Conservation (phyloP, 106 monocot genomes). For the Platanthera guangdongensis region DNA sequence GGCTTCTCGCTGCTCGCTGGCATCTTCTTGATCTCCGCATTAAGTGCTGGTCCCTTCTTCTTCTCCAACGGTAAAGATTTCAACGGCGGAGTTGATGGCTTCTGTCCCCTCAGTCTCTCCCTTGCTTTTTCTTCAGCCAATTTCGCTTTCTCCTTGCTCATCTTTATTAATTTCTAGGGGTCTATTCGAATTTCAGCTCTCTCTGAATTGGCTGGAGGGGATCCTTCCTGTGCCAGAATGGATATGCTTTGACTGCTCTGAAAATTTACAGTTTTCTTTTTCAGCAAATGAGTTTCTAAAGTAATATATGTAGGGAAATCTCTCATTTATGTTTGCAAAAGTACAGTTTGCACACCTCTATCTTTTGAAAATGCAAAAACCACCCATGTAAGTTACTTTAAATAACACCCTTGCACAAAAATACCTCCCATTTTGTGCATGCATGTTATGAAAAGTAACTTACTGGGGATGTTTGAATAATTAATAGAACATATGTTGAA, state of each 20-base stretch:
- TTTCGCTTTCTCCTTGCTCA: conserved; percentile 85
- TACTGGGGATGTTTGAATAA: too few relatives aligned
- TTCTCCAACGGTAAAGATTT: conserved; percentile 76
- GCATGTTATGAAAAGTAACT: too few relatives aligned
- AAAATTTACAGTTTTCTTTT: background rate
- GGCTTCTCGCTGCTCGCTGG: conserved; percentile 5
- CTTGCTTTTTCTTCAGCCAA: conserved; percentile 74
- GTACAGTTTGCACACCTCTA: too few relatives aligned
- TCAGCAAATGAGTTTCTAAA: background rate
- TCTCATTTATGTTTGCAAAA: too few relatives aligned
- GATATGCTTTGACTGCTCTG: conserved; percentile 54
- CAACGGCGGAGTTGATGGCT: conserved; percentile 13
- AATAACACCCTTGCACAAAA: too few relatives aligned
- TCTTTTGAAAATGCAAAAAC: too few relatives aligned
- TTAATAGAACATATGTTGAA: background rate
- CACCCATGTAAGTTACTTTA: too few relatives aligned
- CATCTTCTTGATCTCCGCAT: conserved; percentile 18
- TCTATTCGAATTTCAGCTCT: conserved; percentile 52
- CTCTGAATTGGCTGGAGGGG: conserved; percentile 19
- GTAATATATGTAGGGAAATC: too few relatives aligned
- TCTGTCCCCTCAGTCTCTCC: conserved; percentile 56
- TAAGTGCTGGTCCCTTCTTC: conserved; percentile 43
- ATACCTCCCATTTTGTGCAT: too few relatives aligned
- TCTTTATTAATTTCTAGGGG: conserved; percentile 76
- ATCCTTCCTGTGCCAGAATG: conserved; percentile 49